Base-by-base conservation (phyloP, 106 monocot genomes). In the Dendrobium officinale region DNA sequence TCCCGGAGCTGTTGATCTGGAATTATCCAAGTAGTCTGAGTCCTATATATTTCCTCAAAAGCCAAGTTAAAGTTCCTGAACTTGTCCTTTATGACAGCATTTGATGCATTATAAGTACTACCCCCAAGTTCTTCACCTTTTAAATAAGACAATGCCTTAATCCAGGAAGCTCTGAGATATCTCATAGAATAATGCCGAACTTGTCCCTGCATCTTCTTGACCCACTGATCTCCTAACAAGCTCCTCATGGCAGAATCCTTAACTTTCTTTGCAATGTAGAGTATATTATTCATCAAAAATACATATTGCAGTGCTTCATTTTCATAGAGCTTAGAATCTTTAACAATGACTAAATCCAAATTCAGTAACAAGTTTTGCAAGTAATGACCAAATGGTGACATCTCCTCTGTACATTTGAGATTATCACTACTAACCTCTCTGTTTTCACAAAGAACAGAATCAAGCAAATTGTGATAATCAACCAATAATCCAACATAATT, bases 1-100 rank as follows among this genome's bases (percentile, higher is more conserved):
- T 91, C 91, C 19, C 89, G 80, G 13, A 94, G 86, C 77, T 95
- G 90, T 40, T 81, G 67, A 78, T 95, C 92, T n/a, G 86, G 73
- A 49, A 95, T 86, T 77, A 73, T 90, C 95, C 92, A 95, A 51
- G 79, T 42, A 47, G 79, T 86, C 51, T 92, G 95, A 8, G 79
- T 86, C 79, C 83, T 76, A 73, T 88, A 84, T 51, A 95, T 83
- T 64, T 90, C 91, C 79, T 94, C 94, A 45, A 94, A 91, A 8
- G 74, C 33, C 2, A 74, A 43, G 41, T 74, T 74, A 33, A 74
- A 74, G 20, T 74, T 91, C 82, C 90, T 94, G 80, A 94, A 94
- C 75, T 81, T 94, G 42, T 94, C 94, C 78, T 91, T 94, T 27
- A 94, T 47, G 7, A 85, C 79, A 37, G 77, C 45, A 67, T 75